Conservation (phyloP, 176 grass and related monocot genomes). For the Cocos nucifera region DNA sequence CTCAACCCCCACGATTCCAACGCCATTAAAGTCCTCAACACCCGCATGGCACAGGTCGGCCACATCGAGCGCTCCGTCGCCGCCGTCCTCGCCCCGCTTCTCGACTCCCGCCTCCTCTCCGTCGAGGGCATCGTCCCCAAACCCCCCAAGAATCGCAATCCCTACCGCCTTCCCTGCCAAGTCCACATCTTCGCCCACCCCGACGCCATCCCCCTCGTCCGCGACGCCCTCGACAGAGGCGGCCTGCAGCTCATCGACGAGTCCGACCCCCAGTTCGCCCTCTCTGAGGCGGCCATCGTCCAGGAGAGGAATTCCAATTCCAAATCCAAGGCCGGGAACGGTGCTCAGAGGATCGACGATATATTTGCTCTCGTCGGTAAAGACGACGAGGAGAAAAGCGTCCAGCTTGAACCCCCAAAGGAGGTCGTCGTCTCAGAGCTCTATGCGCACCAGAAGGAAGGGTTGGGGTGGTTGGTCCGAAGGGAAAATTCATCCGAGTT, state of each 20-base stretch:
- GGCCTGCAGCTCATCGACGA: constrained; percentile 39
- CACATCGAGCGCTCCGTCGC: constrained; percentile 32
- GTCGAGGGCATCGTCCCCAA: constrained; percentile 51
- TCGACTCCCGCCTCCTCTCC: constrained; percentile 45
- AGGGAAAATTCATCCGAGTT: constrained; percentile 70
- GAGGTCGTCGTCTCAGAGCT: constrained; percentile 52
- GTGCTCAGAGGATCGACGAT: constrained; percentile 35
- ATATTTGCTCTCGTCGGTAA: constrained; percentile 35
- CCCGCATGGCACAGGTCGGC: constrained; percentile 31
- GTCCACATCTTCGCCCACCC: constrained; percentile 66
- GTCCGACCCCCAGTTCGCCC: constrained; percentile 42
- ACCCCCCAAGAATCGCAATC: constrained; percentile 11
- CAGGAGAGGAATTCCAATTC: constrained; percentile 26
- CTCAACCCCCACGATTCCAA: constrained; percentile 51
- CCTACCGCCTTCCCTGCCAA: constrained; percentile 47
- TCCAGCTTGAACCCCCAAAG: constrained; percentile 49
- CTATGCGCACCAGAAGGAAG: constrained; percentile 75
- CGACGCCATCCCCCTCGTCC: constrained; percentile 20
- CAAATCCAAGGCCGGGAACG: constrained; percentile 17
- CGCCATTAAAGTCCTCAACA: constrained; percentile 57
- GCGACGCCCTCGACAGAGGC: constrained; percentile 17
- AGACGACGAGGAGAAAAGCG: constrained; percentile 11
- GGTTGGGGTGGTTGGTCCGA: constrained; percentile 61
- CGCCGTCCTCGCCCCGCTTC: constrained; percentile 48
- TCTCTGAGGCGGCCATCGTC: constrained; percentile 62